Evolutionary conservation across 2,329 filamentous ascomycete genomes (phyloP).

Genomic region (Verticillium klebahnii): DNA sequence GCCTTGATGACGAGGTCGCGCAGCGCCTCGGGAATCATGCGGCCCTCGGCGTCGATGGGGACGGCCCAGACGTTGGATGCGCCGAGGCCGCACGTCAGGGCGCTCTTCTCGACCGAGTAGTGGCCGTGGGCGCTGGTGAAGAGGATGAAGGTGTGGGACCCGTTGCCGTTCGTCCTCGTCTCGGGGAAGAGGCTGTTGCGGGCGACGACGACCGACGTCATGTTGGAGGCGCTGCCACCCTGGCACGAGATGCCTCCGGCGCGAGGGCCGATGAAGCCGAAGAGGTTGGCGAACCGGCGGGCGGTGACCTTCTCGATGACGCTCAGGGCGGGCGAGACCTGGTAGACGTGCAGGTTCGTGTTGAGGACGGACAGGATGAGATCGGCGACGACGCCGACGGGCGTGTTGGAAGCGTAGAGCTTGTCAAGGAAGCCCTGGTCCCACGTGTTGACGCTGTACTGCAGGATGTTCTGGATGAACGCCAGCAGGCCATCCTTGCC

Average conservation of each 20-base stretch:
- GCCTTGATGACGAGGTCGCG: constrained; percentile 58
- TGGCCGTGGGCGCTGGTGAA: constrained; percentile 91
- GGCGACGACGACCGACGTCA: constrained; percentile 79
- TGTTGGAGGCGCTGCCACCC: constrained; percentile 81
- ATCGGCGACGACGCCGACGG: constrained; percentile 80
- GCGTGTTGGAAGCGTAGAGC: constrained; percentile 85
- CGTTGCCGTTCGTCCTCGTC: constrained; percentile 71
- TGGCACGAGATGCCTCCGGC: constrained; percentile 73
- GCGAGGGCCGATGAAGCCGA: constrained; percentile 68
- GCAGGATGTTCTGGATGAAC: constrained; percentile 65
- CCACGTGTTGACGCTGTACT: constrained; percentile 97
- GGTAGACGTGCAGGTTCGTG: constrained; percentile 92
- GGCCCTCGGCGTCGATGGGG: constrained; percentile 65
- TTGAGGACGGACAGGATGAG: constrained; percentile 81
- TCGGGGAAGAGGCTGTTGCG: constrained; percentile 79
- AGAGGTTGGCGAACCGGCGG: constrained; percentile 66
- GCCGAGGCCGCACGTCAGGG: constrained; percentile 85
- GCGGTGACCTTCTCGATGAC: constrained; percentile 83
- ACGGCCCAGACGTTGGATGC: constrained; percentile 68
- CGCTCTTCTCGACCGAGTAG: constrained; percentile 92
- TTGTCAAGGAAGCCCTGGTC: constrained; percentile 96
- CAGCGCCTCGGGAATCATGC: constrained; percentile 66
- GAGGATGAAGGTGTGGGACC: constrained; percentile 62
- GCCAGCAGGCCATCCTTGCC: constrained; percentile 72
- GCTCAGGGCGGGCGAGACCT: constrained; percentile 84